phyloP scores from a whole-genome alignment of 306 rosid species.

The Inga leiocalycina region DNA sequence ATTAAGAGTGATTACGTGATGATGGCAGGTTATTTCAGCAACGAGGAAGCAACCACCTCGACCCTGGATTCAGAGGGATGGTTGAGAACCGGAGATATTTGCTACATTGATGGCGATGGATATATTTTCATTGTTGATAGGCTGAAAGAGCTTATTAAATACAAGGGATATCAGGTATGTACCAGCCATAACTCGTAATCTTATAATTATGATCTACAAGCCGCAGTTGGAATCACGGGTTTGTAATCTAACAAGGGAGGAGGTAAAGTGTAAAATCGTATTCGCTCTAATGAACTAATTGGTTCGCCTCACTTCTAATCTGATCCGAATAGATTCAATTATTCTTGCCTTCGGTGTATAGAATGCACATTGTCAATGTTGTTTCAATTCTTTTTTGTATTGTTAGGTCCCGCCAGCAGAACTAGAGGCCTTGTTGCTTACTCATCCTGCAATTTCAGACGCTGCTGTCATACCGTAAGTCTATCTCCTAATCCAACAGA shows the following conservation, averaged over 20 bases:
- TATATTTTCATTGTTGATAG: slow-evolving; percentile 86
- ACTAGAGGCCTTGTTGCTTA: slow-evolving; percentile 78
- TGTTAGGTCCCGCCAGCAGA: slow-evolving; percentile 91
- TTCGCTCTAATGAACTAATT: background rate
- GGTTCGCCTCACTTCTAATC: background rate
- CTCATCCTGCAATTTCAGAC: slow-evolving; percentile 76
- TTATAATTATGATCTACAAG: background rate
- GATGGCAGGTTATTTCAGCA: slow-evolving; percentile 74
- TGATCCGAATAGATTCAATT: background rate
- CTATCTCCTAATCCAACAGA: background rate
- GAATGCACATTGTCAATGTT: background rate
- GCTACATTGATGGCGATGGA: slow-evolving; percentile 85
- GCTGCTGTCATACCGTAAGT: slow-evolving; percentile 97
- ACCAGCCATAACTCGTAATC: background rate
- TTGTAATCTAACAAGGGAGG: background rate
- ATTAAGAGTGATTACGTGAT: background rate
- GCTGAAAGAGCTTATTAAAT: slow-evolving; percentile 88
- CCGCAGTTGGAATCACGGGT: background rate
- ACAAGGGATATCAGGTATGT: slow-evolving; percentile 93
- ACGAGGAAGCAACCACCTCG: slow-evolving; percentile 71
- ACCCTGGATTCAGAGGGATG: slow-evolving; percentile 84
- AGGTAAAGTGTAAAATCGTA: background rate
- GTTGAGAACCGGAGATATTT: slow-evolving; percentile 91
- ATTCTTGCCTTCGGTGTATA: background rate
- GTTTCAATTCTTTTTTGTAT: slow-evolving; percentile 3